These are phyloP conservation scores for Ophiorrhiza pumila DNA, from an alignment of 257 asterid genomes.

Conservation along the genomic window DNA sequence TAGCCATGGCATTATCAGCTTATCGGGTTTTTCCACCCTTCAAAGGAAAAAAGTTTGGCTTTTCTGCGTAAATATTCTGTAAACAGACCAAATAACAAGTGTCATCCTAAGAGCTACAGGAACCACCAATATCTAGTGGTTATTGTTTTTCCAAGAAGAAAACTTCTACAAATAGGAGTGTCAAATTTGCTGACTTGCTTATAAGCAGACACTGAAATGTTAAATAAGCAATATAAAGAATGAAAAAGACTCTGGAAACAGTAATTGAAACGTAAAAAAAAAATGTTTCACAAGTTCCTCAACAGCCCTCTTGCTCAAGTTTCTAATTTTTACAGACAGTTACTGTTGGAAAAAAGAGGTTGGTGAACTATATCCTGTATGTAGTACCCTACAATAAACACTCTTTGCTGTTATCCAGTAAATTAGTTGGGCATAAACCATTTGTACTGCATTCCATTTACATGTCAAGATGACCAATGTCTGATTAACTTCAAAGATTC, in stretches of 20 bases:
- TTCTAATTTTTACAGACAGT: constrained; percentile 8
- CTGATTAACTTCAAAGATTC: background rate
- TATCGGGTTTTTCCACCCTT: constrained; percentile 31
- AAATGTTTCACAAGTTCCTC: constrained; percentile 3
- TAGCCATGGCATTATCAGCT: constrained; percentile 33
- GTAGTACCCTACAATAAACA: constrained; percentile 17
- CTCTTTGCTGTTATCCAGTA: constrained; percentile 19
- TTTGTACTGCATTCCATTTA: background rate
- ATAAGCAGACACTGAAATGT: constrained; percentile 24
- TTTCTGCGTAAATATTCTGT: constrained; percentile 27
- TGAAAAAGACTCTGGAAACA: constrained; percentile 33
- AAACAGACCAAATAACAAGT: constrained; percentile 28
- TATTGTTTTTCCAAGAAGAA: constrained; percentile 58
- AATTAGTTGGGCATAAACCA: constrained; percentile 22
- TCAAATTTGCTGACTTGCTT: constrained; percentile 17
- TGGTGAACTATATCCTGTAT: constrained; percentile 13
- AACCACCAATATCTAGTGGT: constrained; percentile 83
- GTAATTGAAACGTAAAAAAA: constrained; percentile 25
- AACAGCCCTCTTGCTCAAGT: constrained; percentile 11
- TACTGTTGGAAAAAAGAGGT: constrained; percentile 15
- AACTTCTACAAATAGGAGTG: constrained; percentile 30
- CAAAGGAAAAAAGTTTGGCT: constrained; percentile 23
- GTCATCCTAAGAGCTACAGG: constrained; percentile 32
- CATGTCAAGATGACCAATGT: constrained; percentile 6
- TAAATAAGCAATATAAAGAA: constrained; percentile 15